A percentile compares a stretch with the other conserved stretches of the same genome.
These are phyloP conservation scores for Aspergillus costaricaensis DNA, from an alignment of 2,329 filamentous ascomycete genomes.

Conservation along the genomic window DNA sequence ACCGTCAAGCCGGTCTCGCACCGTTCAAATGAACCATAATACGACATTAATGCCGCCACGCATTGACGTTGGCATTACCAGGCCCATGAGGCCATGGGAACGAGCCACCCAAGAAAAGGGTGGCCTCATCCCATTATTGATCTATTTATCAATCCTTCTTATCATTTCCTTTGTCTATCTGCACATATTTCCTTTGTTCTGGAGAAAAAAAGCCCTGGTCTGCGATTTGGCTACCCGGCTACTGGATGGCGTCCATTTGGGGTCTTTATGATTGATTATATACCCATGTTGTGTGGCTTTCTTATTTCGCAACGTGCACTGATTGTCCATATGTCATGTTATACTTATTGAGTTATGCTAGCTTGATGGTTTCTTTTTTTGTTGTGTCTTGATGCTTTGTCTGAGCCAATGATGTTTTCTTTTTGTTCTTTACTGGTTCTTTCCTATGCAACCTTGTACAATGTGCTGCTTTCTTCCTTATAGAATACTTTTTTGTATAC, in stretches of 20 bases:
- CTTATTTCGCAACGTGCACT: background rate
- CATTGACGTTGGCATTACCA: background rate
- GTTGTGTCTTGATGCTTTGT: background rate
- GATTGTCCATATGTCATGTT: background rate
- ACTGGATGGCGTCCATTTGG: background rate
- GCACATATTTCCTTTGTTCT: constrained; percentile 4
- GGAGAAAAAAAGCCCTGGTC: background rate
- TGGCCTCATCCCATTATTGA: background rate
- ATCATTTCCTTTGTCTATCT: background rate
- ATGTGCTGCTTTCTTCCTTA: background rate
- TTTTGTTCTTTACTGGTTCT: background rate
- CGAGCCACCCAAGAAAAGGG: background rate
- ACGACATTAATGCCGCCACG: background rate
- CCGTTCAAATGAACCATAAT: background rate
- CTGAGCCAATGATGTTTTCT: background rate
- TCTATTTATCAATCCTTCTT: background rate
- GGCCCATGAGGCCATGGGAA: background rate
- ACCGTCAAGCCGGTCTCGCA: background rate
- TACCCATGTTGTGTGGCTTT: background rate
- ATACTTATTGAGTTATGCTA: constrained; percentile 3
- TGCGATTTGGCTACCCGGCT: background rate
- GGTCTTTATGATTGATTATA: background rate
- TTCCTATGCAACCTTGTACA: background rate
- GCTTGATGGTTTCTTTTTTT: background rate
- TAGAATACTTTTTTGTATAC: background rate